Conservation (phyloP, 371 early-diverging fungal species). For the Vairimorpha necatrix region DNA sequence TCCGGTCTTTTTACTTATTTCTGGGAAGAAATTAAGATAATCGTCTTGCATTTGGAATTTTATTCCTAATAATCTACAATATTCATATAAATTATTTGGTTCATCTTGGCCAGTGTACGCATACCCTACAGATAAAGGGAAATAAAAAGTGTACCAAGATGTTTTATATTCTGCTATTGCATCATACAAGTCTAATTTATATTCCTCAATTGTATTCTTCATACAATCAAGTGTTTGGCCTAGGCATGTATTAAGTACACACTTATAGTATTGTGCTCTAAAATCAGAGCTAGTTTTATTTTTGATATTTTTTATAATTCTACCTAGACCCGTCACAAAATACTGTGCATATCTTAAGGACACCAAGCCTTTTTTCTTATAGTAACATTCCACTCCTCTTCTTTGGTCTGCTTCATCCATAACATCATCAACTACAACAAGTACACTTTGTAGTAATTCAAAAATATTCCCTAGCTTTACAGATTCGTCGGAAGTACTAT, state of each 20-base stretch:
- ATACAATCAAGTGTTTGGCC: conserved; percentile 69
- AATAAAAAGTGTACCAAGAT: conserved; percentile 91
- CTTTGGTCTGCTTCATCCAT: conserved; percentile 88
- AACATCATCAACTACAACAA: conserved; percentile 89
- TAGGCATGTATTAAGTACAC: conserved; percentile 70
- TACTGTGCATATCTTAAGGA: conserved; percentile 89
- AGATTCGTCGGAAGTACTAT: not conserved
- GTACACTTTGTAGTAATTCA: conserved; percentile 75
- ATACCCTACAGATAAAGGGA: conserved; percentile 70
- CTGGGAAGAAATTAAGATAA: conserved; percentile 66
- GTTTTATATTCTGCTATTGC: conserved; percentile 91
- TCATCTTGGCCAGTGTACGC: not conserved
- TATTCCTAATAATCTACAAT: conserved; percentile 74
- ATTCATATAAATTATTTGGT: conserved; percentile 17
- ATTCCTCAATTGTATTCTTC: conserved; percentile 3
- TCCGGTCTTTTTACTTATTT: conserved; percentile 86
- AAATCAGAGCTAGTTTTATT: not conserved
- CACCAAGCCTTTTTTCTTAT: conserved; percentile 74
- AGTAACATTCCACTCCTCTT: conserved; percentile 90
- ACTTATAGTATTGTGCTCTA: not conserved
- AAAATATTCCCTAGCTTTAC: not conserved
- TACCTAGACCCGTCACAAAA: conserved; percentile 69
- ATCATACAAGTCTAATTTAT: conserved; percentile 67
- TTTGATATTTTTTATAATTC: conserved; percentile 68
- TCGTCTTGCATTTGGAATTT: conserved; percentile 78